Evolutionary conservation across 1,139 yeast genomes (phyloP), one percentile per base, ranked within the genome.

Genomic region (Petasospora fabianii): DNA sequence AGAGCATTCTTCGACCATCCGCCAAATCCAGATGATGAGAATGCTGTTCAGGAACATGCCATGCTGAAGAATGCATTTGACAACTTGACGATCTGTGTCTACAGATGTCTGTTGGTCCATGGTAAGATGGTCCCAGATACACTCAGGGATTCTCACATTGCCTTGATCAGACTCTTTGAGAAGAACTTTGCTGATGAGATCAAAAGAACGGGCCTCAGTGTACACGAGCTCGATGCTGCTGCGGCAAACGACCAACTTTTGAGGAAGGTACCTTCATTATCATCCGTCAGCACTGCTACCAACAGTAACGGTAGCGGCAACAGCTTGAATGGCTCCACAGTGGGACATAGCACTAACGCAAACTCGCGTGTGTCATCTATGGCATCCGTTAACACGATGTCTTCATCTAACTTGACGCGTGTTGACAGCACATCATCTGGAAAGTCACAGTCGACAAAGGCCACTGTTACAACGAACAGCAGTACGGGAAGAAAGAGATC

Each of bases 151-250:
- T 73, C 87, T 22, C 96, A 87, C 55, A 75, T 75, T 18, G 75
- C 80, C 14, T 66, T 87, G 61, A 75, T 79, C 26, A 76, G 73
- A 38, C 64, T 86, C 45, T 86, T 75, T 62, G 70, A 70, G 53
- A 74, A 74, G 65, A 85, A 86, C 59, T 87, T 86, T 61, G 66
- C 68, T 27, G 74, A 68, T 8, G 96, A 87, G 54, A 79, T 87
- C 42, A 45, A 46, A 35, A 55, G 60, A 38, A 60, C 62, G 22
- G 48, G 53, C 2, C 44, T 62, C 14, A 43, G 42, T 16, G 39
- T 61, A 6, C 44, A 49, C 7, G 59, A 56, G 1, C 34, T 54
- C 16, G 49, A 47, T n/a, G 30, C 27, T 24, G 41, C 42, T 24
- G 35, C 41, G n/a, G n/a, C n/a, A 24, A 41, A 46, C 3, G 39